phyloP scores from a whole-genome alignment of 306 rosid genomes.

The cucumber (Cucumis sativus) region DNA sequence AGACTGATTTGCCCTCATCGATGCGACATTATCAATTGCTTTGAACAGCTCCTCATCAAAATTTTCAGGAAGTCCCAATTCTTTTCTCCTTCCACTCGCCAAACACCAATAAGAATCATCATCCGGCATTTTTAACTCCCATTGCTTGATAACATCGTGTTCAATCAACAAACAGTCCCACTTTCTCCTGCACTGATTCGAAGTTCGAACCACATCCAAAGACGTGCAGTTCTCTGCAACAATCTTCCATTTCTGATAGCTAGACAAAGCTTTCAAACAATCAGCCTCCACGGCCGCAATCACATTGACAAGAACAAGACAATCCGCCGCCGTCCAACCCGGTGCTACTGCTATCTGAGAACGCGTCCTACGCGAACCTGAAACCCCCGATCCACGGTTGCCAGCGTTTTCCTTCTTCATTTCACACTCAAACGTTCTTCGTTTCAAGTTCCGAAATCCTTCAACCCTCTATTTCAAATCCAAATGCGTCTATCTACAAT shows the following conservation, averaged over 20 bases:
- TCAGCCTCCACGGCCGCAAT: conserved; percentile 69
- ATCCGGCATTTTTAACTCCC: not conserved
- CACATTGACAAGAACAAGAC: conserved; percentile 58
- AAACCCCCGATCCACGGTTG: not conserved
- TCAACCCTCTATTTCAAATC: not conserved
- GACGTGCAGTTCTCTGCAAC: conserved; percentile 44
- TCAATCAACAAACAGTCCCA: conserved; percentile 42
- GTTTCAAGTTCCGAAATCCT: not conserved
- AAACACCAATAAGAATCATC: conserved; percentile 20
- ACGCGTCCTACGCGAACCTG: conserved; percentile 36
- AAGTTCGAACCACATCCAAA: conserved; percentile 35
- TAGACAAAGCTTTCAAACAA: conserved; percentile 30
- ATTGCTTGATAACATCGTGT: conserved; percentile 1
- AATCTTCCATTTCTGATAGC: conserved; percentile 47
- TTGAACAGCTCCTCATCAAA: conserved; percentile 46
- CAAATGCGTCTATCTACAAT: not conserved
- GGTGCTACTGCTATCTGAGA: conserved; percentile 52
- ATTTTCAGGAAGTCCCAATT: conserved; percentile 28
- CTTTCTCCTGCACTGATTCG: conserved; percentile 54
- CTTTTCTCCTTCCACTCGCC: conserved; percentile 17
- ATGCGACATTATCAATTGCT: conserved; percentile 27
- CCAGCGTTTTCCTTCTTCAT: conserved; percentile 2
- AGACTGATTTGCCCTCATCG: conserved; percentile 28
- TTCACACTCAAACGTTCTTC: conserved; percentile 4
- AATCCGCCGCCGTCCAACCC: conserved; percentile 43